A percentile compares a stretch with the other conserved stretches of the same genome.
Conservation (phyloP, 2,329 filamentous ascomycete species). For the Colletotrichum trifolii region DNA sequence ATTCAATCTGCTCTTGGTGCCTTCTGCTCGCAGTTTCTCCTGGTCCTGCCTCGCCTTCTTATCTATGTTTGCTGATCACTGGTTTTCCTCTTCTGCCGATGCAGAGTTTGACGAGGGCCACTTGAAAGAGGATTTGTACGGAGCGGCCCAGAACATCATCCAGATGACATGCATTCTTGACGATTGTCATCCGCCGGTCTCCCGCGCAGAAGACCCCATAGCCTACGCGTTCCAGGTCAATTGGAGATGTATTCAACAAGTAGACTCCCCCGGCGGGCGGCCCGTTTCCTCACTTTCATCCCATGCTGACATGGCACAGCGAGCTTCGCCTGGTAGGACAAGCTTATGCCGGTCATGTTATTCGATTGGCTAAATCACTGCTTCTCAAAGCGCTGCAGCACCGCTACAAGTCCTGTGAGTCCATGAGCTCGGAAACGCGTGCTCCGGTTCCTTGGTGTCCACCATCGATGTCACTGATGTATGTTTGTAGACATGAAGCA, state of each 20-base stretch:
- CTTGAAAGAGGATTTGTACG: slow-evolving; percentile 4
- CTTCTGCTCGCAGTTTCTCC: no score
- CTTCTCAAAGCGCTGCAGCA: neutral
- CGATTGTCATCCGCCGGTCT: neutral
- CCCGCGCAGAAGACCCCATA: neutral
- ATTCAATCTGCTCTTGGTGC: fast-evolving
- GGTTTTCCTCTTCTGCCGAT: no score
- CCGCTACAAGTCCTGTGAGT: slow-evolving; percentile 7
- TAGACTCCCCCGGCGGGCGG: neutral
- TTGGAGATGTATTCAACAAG: slow-evolving; percentile 1
- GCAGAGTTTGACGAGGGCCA: slow-evolving; percentile 9
- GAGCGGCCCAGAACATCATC: slow-evolving; percentile 3
- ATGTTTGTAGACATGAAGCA: slow-evolving; percentile 3
- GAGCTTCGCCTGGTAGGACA: neutral
- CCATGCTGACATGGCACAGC: neutral
- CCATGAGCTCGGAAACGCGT: neutral
- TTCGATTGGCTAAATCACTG: neutral
- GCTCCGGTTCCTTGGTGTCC: neutral
- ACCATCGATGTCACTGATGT: neutral
- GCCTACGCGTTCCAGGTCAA: slow-evolving; percentile 3
- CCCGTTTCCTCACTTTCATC: no score
- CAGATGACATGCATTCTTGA: slow-evolving; percentile 1
- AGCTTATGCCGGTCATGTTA: neutral
- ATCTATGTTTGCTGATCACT: no score
- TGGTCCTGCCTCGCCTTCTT: no score